phyloP scores from a whole-genome alignment of 208 protist species.

The Leishmania turanica region DNA sequence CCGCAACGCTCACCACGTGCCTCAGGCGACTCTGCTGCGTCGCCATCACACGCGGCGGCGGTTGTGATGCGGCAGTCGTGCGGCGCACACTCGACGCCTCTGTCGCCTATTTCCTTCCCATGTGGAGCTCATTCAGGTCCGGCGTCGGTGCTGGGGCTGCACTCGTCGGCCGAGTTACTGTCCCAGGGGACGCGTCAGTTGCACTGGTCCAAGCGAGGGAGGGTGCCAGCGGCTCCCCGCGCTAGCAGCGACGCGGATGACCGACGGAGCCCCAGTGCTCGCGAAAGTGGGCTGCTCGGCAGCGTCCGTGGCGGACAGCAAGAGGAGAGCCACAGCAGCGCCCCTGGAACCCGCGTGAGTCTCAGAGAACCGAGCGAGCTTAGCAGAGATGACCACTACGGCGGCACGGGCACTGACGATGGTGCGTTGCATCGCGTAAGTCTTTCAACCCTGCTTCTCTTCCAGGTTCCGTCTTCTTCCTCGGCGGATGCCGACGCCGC shows the following conservation, averaged over 20 bases:
- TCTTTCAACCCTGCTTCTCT: background rate
- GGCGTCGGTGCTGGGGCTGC: background rate
- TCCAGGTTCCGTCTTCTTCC: background rate
- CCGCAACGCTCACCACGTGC: background rate
- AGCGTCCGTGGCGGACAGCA: background rate
- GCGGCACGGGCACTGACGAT: background rate
- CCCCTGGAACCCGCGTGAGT: background rate
- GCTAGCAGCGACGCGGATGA: background rate
- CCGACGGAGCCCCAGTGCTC: background rate
- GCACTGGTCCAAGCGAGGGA: conserved; percentile 1
- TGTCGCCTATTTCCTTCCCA: background rate
- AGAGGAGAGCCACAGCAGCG: background rate
- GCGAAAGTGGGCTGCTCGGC: background rate
- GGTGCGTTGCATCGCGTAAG: background rate
- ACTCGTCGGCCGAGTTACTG: background rate
- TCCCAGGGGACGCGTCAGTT: background rate
- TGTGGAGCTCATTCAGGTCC: background rate
- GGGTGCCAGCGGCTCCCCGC: background rate
- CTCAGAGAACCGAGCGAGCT: background rate
- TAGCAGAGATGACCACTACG: background rate
- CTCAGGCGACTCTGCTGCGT: background rate
- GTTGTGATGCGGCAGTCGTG: background rate
- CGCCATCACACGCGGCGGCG: background rate
- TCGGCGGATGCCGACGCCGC: background rate
- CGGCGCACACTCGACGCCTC: background rate